Evolutionary conservation across 257 asterid genomes (phyloP), one percentile per base, ranked within the genome.

Genomic region (Datura wrightii): DNA sequence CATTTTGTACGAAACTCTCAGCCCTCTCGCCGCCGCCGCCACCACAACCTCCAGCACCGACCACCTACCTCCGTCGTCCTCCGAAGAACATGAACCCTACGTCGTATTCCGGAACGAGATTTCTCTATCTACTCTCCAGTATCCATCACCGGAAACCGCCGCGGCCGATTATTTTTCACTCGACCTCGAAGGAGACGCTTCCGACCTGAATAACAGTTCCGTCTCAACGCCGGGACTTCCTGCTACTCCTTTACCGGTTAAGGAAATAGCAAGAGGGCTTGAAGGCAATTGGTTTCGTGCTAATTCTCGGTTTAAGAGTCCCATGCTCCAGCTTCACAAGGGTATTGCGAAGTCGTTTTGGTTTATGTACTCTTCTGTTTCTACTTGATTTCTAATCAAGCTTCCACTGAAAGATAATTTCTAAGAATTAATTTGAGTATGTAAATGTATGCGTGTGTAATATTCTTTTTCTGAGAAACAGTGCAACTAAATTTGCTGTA

Each of bases 231-330:
- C 88, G 50, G 36, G 79, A 50, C 86, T 86, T 14, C 66, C 80
- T 82, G 82, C 90, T 42, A 53, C 86, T 52, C 89, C 90, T 58
- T 87, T 86, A 79, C 70, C 82, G 52, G 79, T 76, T 48, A 84
- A 67, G 63, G 87, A 83, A 60, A 53, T 85, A 56, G 88, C 83
- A 84, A 89, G 91, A 88, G 90, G 88, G 34, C 89, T 95, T 10
- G 99, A 97, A 76, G 97, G 98, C 65, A 93, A 79, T 88, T 97
- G 99, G 99, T 97, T 97, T 90, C 90, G 90, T n/a, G 88, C 93
- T 79, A 91, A 90, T 85, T 92, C 91, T 72, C 91, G 95, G 81
- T 90, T 91, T 88, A 93, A 85, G 84, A 97, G 98, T 85, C 96
- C 98, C 36, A 93, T 95, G 98, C 94, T 97, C 55, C 93, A 94